A percentile compares a stretch with the other conserved stretches of the same genome.
Conservation (phyloP, 1,284 basidiomycete species). For the Ustilago nuda region DNA sequence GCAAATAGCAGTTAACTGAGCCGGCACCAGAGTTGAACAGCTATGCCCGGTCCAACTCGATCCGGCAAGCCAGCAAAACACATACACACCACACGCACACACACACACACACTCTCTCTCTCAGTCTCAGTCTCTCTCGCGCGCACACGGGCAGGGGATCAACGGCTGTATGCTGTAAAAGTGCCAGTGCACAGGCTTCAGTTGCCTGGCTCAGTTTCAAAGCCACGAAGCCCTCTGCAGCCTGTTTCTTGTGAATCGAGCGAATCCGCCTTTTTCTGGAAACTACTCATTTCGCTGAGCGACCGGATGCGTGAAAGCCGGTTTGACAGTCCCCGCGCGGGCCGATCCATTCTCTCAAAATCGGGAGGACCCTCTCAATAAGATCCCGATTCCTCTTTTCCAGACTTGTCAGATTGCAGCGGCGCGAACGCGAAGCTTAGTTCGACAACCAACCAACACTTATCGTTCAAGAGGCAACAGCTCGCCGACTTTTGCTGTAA, state of each 20-base stretch:
- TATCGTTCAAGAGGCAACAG: background rate
- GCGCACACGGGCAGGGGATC: background rate
- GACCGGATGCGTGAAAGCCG: slow-evolving; percentile 10
- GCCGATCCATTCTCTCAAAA: background rate
- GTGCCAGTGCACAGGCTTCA: background rate
- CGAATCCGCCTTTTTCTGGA: background rate
- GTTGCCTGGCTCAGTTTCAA: slow-evolving; percentile 2
- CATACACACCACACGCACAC: background rate
- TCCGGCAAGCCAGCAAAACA: slow-evolving; percentile 1
- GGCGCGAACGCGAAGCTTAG: background rate
- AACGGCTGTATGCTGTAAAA: slow-evolving; percentile 4
- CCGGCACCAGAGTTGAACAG: background rate
- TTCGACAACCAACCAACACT: slow-evolving; percentile 6
- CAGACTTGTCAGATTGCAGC: background rate
- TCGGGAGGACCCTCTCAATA: background rate
- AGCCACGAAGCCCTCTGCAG: background rate
- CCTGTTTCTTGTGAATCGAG: background rate
- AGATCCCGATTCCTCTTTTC: background rate
- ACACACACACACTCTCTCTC: too few relatives aligned
- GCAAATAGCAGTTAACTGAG: background rate
- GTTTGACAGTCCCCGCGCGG: background rate
- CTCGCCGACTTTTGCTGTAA: too few relatives aligned
- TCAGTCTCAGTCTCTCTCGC: too few relatives aligned
- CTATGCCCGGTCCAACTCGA: slow-evolving; percentile 1
- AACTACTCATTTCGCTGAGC: background rate